Evolutionary conservation across 129 eudicot species (phyloP).

Genomic region (Pseudognaphalium luteoalbum): DNA sequence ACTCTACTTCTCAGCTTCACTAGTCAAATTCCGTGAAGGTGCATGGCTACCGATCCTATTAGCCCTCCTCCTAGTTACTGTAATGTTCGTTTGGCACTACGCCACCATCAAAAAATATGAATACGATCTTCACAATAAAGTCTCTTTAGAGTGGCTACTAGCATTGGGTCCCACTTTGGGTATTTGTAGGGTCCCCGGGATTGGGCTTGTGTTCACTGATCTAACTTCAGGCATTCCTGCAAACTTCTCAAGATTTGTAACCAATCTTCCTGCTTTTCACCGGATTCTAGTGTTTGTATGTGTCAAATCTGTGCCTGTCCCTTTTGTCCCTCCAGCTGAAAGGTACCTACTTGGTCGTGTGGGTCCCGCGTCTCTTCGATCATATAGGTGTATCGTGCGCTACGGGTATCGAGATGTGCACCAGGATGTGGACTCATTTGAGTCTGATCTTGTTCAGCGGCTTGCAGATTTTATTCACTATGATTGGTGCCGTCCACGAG

Average conservation of each 20-base stretch:
- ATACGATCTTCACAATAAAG: slow-evolving; percentile 92
- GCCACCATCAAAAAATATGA: slow-evolving; percentile 73
- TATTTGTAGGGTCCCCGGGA: slow-evolving; percentile 83
- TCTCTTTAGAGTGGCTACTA: slow-evolving; percentile 86
- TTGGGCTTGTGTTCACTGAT: slow-evolving; percentile 84
- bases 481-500: slow-evolving; percentile 49
- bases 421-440: slow-evolving; percentile 83
- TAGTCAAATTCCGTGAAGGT: slow-evolving; percentile 80
- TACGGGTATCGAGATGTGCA: slow-evolving; percentile 91
- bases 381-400: slow-evolving; percentile 85
- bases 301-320: slow-evolving; percentile 82
- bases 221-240: slow-evolving; percentile 87
- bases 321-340: slow-evolving; percentile 76
- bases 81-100: slow-evolving; percentile 95
- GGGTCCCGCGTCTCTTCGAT: slow-evolving; percentile 73
- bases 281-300: slow-evolving; percentile 77
- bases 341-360: slow-evolving; percentile 79
- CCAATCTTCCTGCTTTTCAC: slow-evolving; percentile 93
- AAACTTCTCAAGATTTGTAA: slow-evolving; percentile 85
- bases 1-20: slow-evolving; percentile 85
- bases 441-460: slow-evolving; percentile 64
- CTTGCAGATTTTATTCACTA: slow-evolving; percentile 63
- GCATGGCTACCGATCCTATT: slow-evolving; percentile 92
- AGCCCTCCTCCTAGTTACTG: slow-evolving; percentile 72
- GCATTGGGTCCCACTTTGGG: slow-evolving; percentile 94